Base-by-base conservation (phyloP, 495 filamentous ascomycete species). In the Tuber brumale region DNA sequence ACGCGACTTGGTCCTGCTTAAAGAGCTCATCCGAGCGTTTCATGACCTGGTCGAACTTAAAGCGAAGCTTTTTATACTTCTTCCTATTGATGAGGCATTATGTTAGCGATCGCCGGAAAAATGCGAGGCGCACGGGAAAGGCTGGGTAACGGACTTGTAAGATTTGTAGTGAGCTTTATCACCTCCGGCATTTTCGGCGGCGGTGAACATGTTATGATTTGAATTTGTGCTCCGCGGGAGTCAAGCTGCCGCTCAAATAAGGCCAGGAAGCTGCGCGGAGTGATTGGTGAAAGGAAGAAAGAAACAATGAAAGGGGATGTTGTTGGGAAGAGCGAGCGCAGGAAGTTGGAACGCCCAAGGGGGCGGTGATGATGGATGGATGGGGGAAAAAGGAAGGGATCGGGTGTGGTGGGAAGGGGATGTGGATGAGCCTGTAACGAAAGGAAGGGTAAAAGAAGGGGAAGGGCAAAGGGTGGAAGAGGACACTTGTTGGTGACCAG, bases 11-110 rank as follows among this genome's bases (percentile, higher is more conserved):
- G 83, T 95, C 94, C 51, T 92, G 88, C 74, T 88, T 88, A 83
- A 92, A 93, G 57, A 97, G 86, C 51, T 87, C 86, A 81, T 96
- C 92, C 80, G 90, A 94, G 71, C 92, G 89, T 71, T 89, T 88
- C 90, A 95, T 94, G 80, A 89, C 89, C 69, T 91, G 87, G 80
- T 97, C 94, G 80, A 97, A 99, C 57, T 89, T 87, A 81, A 93
- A 87, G 81, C 92, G 91, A 86, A 97, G 90, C 86, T 99, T 99
- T 74, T 92, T 90, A 85, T 95, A 99, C 86, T 99, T 99, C 85
- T 96, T 97, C 85, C 93, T 94, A 14, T 77, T 35, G 6, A 23
- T 14, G 51, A 57, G 45, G 39, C 39, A 44, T 10, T 23, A 35
- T 19, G 45, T 76, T 71, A 76, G 73, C 46, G 48, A 61, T 35